A percentile compares a stretch with the other conserved stretches of the same genome.
phyloP scores from a whole-genome alignment of 306 rosid species.

The Dalbergia cultrata region DNA sequence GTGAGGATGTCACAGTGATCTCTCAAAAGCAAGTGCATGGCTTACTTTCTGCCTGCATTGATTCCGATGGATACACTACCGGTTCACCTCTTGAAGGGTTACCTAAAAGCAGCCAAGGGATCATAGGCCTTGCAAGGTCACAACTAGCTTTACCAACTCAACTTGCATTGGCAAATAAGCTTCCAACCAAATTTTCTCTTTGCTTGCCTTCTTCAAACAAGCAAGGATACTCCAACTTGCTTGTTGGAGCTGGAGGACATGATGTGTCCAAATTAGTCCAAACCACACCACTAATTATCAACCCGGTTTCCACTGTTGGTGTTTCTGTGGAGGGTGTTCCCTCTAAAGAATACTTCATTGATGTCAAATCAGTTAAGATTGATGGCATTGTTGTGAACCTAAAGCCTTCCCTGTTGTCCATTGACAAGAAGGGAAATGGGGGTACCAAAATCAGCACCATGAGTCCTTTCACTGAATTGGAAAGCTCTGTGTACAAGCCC shows the following conservation, averaged over 20 bases:
- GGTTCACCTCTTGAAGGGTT: not conserved
- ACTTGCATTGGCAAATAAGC: constrained; percentile 26
- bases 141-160: constrained; percentile 28
- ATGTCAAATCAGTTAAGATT: constrained; percentile 50
- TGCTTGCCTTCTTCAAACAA: constrained; percentile 49
- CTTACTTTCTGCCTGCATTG: constrained; percentile 36
- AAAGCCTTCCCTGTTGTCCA: constrained; percentile 42
- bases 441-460: constrained; percentile 51
- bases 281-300: constrained; percentile 39
- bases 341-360: constrained; percentile 47
- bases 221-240: constrained; percentile 35
- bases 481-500: constrained; percentile 44
- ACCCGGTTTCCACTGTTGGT: constrained; percentile 6
- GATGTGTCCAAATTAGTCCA: constrained; percentile 15
- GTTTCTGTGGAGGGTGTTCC: constrained; percentile 24
- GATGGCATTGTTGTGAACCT: constrained; percentile 48
- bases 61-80: not conserved
- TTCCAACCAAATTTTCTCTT: constrained; percentile 42
- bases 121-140: constrained; percentile 49
- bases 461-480: constrained; percentile 40
- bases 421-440: constrained; percentile 48
- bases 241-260: constrained; percentile 26
- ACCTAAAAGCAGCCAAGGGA: not conserved
- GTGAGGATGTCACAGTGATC: constrained; percentile 36
- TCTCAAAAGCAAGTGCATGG: not conserved